Conservation (phyloP, 2,329 filamentous ascomycete species). For the Zopfia rhizophila region DNA sequence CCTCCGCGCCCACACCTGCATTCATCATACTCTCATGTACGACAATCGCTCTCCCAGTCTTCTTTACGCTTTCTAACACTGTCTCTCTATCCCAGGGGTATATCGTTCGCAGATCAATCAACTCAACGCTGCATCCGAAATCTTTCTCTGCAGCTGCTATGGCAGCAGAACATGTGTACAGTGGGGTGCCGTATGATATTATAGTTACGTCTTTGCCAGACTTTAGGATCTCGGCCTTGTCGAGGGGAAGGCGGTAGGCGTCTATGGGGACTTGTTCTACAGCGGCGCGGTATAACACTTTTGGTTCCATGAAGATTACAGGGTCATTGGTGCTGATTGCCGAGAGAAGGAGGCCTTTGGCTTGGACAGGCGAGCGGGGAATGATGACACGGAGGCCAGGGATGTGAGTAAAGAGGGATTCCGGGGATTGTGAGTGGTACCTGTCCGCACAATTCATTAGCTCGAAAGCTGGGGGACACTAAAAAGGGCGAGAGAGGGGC, state of each 20-base stretch:
- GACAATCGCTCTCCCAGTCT: slow-evolving; percentile 86
- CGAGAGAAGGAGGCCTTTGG: slow-evolving; percentile 84
- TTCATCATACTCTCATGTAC: slow-evolving; percentile 95
- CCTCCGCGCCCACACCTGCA: slow-evolving; percentile 86
- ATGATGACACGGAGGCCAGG: slow-evolving; percentile 87
- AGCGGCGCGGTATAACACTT: slow-evolving; percentile 89
- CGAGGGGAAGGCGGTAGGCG: slow-evolving; percentile 83
- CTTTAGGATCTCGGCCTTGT: slow-evolving; percentile 86
- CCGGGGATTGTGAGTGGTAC: slow-evolving; percentile 90
- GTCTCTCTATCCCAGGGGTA: slow-evolving; percentile 92
- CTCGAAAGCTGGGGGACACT: slow-evolving; percentile 13
- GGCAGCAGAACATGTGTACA: slow-evolving; percentile 84
- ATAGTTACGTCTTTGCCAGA: slow-evolving; percentile 83
- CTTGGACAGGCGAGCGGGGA: slow-evolving; percentile 85
- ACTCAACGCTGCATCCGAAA: slow-evolving; percentile 78
- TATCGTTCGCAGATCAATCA: slow-evolving; percentile 87
- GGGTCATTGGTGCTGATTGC: slow-evolving; percentile 84
- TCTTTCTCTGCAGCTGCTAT: slow-evolving; percentile 80
- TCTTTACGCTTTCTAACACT: slow-evolving; percentile 82
- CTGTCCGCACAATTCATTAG: too few species aligned
- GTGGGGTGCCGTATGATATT: slow-evolving; percentile 87
- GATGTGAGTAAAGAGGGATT: slow-evolving; percentile 87
- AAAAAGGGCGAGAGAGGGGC: background rate
- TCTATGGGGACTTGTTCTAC: slow-evolving; percentile 89
- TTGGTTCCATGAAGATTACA: slow-evolving; percentile 93